These are phyloP conservation scores for Exophiala bonariae DNA, from an alignment of 2,329 filamentous ascomycete genomes.

Conservation along the genomic window DNA sequence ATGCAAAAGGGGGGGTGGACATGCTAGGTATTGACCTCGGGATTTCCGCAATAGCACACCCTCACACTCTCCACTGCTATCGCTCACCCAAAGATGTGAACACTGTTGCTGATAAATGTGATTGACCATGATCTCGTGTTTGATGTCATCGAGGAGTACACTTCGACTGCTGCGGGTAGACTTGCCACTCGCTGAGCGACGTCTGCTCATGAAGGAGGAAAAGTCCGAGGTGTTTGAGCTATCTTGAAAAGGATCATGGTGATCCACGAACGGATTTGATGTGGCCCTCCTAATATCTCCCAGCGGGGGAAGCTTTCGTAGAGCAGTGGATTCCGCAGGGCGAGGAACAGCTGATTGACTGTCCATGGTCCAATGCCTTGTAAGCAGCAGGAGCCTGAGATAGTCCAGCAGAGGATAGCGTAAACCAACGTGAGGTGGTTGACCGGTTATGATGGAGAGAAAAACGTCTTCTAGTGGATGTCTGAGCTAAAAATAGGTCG, in stretches of 20 bases:
- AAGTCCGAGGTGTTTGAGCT: neutral
- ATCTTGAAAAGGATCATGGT: neutral
- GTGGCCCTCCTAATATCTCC: too few species aligned
- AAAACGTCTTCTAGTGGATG: too few species aligned
- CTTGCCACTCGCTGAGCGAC: slow-evolving; percentile 36
- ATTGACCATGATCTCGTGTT: slow-evolving; percentile 81
- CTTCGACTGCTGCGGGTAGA: slow-evolving; percentile 51
- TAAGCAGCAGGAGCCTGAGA: too few species aligned
- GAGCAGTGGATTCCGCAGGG: too few species aligned
- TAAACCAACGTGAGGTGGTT: too few species aligned
- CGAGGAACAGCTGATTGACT: too few species aligned
- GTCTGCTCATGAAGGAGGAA: slow-evolving; percentile 52
- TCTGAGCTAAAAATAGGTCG: too few species aligned
- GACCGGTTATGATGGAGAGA: too few species aligned
- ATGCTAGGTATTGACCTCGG: slow-evolving; percentile 70
- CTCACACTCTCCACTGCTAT: slow-evolving; percentile 67
- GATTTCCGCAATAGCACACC: slow-evolving; percentile 71
- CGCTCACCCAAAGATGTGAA: slow-evolving; percentile 70
- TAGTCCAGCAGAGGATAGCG: too few species aligned
- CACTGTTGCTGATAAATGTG: slow-evolving; percentile 81
- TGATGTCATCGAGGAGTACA: slow-evolving; percentile 69
- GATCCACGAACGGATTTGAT: neutral
- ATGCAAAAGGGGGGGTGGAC: slow-evolving; percentile 63
- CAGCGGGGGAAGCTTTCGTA: too few species aligned
- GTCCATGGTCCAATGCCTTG: too few species aligned